Percentiles rank a stretch among this genome's conserved stretches.
Evolutionary conservation across 2,329 filamentous ascomycete genomes (phyloP).

Genomic region (Arthrobotrys pseudoclavata): DNA sequence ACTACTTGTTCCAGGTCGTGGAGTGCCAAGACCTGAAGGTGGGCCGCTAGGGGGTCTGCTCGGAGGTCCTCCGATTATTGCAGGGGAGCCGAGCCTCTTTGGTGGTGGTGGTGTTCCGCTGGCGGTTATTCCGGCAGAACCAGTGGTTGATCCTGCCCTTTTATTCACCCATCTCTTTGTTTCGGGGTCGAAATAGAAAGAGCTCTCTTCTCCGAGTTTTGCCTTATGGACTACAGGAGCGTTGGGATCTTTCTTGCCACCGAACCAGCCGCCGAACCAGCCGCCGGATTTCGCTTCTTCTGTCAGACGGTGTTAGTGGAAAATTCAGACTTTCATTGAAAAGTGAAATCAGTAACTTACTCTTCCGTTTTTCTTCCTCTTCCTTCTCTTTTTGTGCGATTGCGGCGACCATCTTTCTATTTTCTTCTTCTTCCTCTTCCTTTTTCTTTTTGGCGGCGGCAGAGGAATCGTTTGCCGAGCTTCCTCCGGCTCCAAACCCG

Average conservation of each 20-base stretch:
- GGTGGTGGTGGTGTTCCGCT: constrained; percentile 84
- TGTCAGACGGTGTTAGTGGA: constrained; percentile 66
- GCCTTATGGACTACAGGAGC: constrained; percentile 78
- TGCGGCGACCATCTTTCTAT: constrained; percentile 86
- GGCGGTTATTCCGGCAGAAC: constrained; percentile 70
- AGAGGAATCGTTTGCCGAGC: constrained; percentile 65
- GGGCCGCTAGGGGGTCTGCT: constrained; percentile 52
- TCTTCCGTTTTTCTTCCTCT: constrained; percentile 68
- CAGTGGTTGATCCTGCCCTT: constrained; percentile 79
- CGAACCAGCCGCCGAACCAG: constrained; percentile 91
- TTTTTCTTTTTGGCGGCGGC: constrained; percentile 73
- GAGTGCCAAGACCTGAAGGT: constrained; percentile 34
- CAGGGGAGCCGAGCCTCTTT: constrained; percentile 67
- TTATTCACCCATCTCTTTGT: constrained; percentile 99
- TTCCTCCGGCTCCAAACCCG: constrained; percentile 65
- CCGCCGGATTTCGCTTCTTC: constrained; percentile 66
- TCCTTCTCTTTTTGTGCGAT: constrained; percentile 78
- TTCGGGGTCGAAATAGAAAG: constrained; percentile 95
- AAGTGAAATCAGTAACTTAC: constrained; percentile 65
- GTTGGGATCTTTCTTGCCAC: constrained; percentile 74
- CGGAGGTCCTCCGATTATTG: constrained; percentile 54
- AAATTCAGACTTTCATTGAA: constrained; percentile 46
- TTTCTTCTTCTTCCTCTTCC: constrained; percentile 80
- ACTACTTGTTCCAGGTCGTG: constrained; percentile 37
- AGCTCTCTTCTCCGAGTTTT: constrained; percentile 93